Percentiles rank a stretch among this genome's conserved stretches.
These are phyloP conservation scores for Nakazawaea peltata DNA, from an alignment of 805 yeast species.

Conservation along the genomic window DNA sequence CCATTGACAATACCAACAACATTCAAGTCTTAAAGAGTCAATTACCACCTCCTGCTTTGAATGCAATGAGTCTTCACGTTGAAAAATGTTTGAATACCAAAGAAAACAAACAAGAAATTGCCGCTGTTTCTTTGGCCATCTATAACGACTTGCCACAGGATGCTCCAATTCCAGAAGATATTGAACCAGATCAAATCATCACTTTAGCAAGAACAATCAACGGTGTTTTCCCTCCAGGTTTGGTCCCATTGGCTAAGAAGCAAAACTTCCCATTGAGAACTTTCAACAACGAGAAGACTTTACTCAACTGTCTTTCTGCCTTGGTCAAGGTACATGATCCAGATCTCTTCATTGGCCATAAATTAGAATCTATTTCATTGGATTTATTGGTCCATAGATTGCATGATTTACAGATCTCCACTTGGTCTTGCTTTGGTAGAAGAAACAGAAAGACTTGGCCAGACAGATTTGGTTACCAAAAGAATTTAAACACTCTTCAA, in stretches of 20 bases:
- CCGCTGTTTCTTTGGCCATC: constrained; percentile 71
- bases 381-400: constrained; percentile 79
- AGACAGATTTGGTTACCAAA: constrained; percentile 50
- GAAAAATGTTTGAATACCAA: constrained; percentile 75
- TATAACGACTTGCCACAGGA: constrained; percentile 68
- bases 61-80: constrained; percentile 65
- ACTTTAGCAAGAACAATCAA: constrained; percentile 81
- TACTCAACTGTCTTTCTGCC: constrained; percentile 70
- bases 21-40: constrained; percentile 40
- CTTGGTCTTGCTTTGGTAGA: constrained; percentile 83
- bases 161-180: constrained; percentile 55
- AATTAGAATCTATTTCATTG: constrained; percentile 68
- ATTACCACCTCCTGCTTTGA: constrained; percentile 56
- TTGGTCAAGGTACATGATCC: constrained; percentile 73
- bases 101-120: constrained; percentile 77
- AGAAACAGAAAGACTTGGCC: constrained; percentile 75
- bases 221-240: constrained; percentile 67
- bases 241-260: constrained; percentile 51
- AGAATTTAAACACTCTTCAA: constrained; percentile 42
- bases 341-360: constrained; percentile 84
- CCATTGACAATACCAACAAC: constrained; percentile 39
- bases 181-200: constrained; percentile 50
- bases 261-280: constrained; percentile 42
- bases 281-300: constrained; percentile 65
- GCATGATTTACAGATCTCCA: constrained; percentile 61